Base-by-base conservation (phyloP, 306 rosid species). In the Cicer pinnatifidum region DNA sequence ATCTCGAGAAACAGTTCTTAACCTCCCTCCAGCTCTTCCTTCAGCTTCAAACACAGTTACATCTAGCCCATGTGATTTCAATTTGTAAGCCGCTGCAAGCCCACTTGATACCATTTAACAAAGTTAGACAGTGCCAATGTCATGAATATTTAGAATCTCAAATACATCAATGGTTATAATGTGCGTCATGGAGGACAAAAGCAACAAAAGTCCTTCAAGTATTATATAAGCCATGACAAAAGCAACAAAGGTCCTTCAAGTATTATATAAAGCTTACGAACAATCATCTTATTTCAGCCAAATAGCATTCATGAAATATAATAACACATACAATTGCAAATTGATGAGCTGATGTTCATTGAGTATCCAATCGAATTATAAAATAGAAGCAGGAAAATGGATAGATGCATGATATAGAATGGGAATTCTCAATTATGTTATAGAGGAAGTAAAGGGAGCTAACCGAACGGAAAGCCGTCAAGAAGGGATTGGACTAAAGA, bases 1-100 rank as follows among this genome's bases (percentile, higher is more conserved):
- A 81, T 88, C 83, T 67, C 4, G 86, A 44, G 91, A 88, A 73
- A 89, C 84, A 75, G 89, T 94, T 84, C 86, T 91, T 71, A 91
- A 73, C 84, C 90, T 94, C 79, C 99, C 99, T 60, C 99, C 99
- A 15, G 92, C 87, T 86, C 91, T 84, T 81, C 81, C 87, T 38
- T 85, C 91, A 5, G 96, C 89, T 91, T 94, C 99, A 78, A 88
- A 82, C 62, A 94, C 90, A 28, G 87, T 76, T 71, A 94, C 97
- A 17, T 84, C 72, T 56, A 88, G 82, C 51, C 99, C 99, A 58
- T 78, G 85, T 67, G 96, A 89, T 80, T 94, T 89, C 87, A 94
- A 75, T 73, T 87, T 94, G 88, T 89, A 94, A 40, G 97, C 99
- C 0, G 99, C 95, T 73, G 95, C 96, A 59, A 94, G 95, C 79